phyloP scores from a whole-genome alignment of 2,329 filamentous ascomycete species.

The Colletotrichum caudatum region DNA sequence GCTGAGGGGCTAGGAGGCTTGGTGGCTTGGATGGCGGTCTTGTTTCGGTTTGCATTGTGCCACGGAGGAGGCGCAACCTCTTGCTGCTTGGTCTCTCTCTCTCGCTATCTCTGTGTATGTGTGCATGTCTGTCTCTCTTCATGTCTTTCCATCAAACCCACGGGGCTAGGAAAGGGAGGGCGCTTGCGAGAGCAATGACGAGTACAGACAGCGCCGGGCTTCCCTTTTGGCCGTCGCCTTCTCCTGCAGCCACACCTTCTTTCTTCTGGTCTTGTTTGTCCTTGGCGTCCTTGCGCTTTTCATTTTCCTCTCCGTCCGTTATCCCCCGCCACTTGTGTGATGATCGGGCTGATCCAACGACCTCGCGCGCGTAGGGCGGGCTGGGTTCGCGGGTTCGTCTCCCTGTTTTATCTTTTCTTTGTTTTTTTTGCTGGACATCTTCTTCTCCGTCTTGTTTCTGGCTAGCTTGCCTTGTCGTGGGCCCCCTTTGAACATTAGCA shows the following conservation, averaged over 20 bases:
- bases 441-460: neutral
- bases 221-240: neutral
- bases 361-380: neutral
- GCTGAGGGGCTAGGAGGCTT: neutral
- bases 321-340: neutral
- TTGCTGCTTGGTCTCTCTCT: neutral
- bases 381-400: neutral
- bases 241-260: conserved; percentile 39
- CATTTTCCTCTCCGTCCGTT: neutral
- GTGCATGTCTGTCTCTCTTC: neutral
- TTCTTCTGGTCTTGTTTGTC: neutral
- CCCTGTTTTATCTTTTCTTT: neutral
- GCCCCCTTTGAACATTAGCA: neutral
- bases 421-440: neutral
- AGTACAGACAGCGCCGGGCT: neutral
- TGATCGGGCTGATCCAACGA: neutral
- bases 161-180: neutral
- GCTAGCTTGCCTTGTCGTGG: neutral
- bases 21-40: neutral
- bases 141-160: neutral
- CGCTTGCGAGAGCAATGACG: neutral
- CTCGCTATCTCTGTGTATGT: too few species aligned
- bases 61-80: neutral
- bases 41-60: neutral
- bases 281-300: neutral